Base-by-base conservation (phyloP, 345 rosid species). In the Clarkia xantiana region DNA sequence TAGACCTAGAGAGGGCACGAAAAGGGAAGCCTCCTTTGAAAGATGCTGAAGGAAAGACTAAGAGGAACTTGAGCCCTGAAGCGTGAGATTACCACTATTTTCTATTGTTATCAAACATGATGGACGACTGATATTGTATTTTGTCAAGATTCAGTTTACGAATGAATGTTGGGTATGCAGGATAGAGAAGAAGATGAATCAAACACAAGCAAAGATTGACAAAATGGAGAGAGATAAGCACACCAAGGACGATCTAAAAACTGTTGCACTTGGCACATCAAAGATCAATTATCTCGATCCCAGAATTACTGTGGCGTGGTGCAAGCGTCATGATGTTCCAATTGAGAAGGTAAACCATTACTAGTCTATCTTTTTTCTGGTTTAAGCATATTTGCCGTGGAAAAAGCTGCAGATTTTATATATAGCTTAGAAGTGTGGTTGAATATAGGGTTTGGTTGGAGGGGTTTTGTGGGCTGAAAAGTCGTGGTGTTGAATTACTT, bases 281-380 rank as follows among this genome's bases (percentile, higher is more conserved):
- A 93, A 86, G 62, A 84, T 91, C 59, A 91, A 91, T 59, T 91
- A 91, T 60, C 80, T 87, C 20, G 96, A 91, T 70, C 98, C 98
- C 45, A 76, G 98, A 75, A 91, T 91, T 49, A 86, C 95, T 0
- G 98, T 91, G 8, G 95, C 98, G 2, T 91, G 98, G 98, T 91
- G 98, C 79, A 91, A 91, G 68, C 78, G 98, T 16, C 87, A 80
- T 40, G 98, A 91, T 52, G 98, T 91, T 61, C 95, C 98, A 40
- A 91, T 91, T 13, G 98, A 91, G 62, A 91, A 87, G 98, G 98
- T 86, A 63, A 73, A 29, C 36, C 36, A 29, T 29, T 29, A 1
- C 8, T 29, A 29, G 36, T 14, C 9, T 18, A 14, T 25, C 2
- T 12, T 12, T 47, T 49, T 23, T 17, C 53, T 25, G 11, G 41